Evolutionary conservation across 345 rosid species (phyloP), one percentile per base, ranked within the genome.

Genomic region (Cardamine chenopodiifolia): DNA sequence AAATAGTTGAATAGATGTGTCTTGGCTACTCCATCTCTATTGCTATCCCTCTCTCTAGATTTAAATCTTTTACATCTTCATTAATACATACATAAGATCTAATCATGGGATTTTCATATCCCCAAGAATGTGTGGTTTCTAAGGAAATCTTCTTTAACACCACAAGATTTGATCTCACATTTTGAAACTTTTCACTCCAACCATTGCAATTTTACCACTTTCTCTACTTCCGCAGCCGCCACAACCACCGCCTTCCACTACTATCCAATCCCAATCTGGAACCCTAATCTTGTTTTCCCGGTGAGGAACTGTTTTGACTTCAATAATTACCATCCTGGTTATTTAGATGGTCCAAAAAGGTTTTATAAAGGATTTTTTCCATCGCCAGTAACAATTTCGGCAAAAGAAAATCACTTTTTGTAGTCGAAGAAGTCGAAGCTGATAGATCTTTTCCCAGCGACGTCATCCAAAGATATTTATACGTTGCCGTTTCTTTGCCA

Each of bases 401-500:
- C 26, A 23, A 56, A 5, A 15, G 7, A 20, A 7, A 6, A 22
- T 26, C 29, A 61, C 28, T 13, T 15, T 45, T 4, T 4, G 47
- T 50, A 42, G 47, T 28, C 34, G 14, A 32, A 57, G 70, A 29
- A 6, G 19, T 66, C 58, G 53, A 45, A 48, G 42, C 71, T 69
- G 52, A 62, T 69, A 44, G n/a, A 76, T 18, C 9, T 40, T 55
- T 69, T 69, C 1, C 70, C 59, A 25, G 19, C 8, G 26, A 32
- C 11, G 7, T 17, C 70, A 47, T 45, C 52, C 35, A 28, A 45
- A 11, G 15, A 10, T 58, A 19, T 15, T 20, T 35, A 13, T 62
- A 77, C 72, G 35, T 4, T 64, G 52, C 80, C 66, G 29, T 71
- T 70, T 70, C 26, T 77, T 70, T 2, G 47, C 35, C 71, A 77